Evolutionary conservation across 495 filamentous ascomycete species (phyloP).

Genomic region (Lineolata rhizophorae): DNA sequence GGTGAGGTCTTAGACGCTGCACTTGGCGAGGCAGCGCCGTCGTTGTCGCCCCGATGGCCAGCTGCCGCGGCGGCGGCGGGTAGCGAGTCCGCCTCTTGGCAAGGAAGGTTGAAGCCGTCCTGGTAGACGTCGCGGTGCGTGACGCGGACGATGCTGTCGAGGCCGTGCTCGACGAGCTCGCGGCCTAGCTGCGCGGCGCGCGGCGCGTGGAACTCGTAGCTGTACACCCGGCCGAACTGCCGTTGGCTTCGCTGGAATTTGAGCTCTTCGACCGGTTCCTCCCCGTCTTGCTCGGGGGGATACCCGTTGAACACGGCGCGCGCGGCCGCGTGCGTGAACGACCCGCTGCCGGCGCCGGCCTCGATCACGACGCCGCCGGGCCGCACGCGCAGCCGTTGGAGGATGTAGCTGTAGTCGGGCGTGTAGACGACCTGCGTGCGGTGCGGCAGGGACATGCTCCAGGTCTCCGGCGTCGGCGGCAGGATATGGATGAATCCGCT

Average conservation of each 20-base stretch:
- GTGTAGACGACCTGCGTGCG: constrained; percentile 96
- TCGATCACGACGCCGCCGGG: constrained; percentile 72
- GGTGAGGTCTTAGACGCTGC: constrained; percentile 25
- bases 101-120: constrained; percentile 40
- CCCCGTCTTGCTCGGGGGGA: constrained; percentile 13
- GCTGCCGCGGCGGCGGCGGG: too few relatives aligned
- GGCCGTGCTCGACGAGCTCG: constrained; percentile 54
- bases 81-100: constrained; percentile 18
- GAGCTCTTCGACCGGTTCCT: constrained; percentile 2
- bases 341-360: constrained; percentile 84
- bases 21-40: constrained; percentile 7
- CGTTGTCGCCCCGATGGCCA: too few relatives aligned
- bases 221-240: constrained; percentile 56
- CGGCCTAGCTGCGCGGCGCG: constrained; percentile 46
- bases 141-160: constrained; percentile 51
- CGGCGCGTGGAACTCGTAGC: constrained; percentile 78
- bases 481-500: constrained; percentile 82
- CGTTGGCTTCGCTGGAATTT: too few relatives aligned
- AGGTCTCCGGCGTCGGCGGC: constrained; percentile 78
- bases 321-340: constrained; percentile 79
- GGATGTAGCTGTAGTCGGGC: constrained; percentile 87
- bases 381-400: constrained; percentile 63
- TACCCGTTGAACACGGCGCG: constrained; percentile 78
- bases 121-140: constrained; percentile 83
- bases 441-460: constrained; percentile 79